Evolutionary conservation across 2,329 filamentous ascomycete species (phyloP).

Genomic region (Claviceps arundinis): DNA sequence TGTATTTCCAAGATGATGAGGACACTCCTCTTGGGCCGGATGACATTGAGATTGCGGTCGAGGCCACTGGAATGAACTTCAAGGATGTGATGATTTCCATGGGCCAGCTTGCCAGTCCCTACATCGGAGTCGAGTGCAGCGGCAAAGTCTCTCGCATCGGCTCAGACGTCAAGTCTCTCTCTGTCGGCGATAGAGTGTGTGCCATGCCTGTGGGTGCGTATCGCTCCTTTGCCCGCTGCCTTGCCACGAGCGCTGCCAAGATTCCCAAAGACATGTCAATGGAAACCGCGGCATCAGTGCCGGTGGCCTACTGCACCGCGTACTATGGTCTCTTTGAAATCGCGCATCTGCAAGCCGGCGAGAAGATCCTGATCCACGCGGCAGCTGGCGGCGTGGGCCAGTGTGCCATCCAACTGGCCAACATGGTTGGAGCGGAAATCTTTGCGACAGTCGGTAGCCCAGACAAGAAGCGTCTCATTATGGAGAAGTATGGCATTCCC

Average conservation of each 20-base stretch:
- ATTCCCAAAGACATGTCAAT: constrained; percentile 25
- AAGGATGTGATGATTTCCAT: constrained; percentile 31
- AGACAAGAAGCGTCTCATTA: constrained; percentile 24
- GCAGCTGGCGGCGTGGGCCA: constrained; percentile 26
- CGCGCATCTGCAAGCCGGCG: constrained; percentile 23
- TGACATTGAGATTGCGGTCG: constrained; percentile 30
- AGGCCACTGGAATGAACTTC: constrained; percentile 31
- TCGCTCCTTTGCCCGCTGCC: constrained; percentile 20
- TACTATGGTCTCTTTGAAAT: constrained; percentile 26
- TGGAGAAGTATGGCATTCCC: constrained; percentile 23
- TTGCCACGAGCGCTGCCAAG: constrained; percentile 19
- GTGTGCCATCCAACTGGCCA: constrained; percentile 25
- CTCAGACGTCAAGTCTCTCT: constrained; percentile 43
- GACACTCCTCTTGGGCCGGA: constrained; percentile 17
- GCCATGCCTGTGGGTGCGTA: constrained; percentile 22
- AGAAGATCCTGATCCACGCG: constrained; percentile 27
- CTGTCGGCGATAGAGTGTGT: constrained; percentile 64
- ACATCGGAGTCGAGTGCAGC: constrained; percentile 27
- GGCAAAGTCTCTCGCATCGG: constrained; percentile 38
- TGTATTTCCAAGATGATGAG: constrained; percentile 26
- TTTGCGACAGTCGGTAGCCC: constrained; percentile 27
- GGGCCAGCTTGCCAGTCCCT: constrained; percentile 21
- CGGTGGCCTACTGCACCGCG: constrained; percentile 27
- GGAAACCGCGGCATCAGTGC: constrained; percentile 25
- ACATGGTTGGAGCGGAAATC: constrained; percentile 25